Evolutionary conservation across 1,284 basidiomycete genomes (phyloP).

Genomic region (Melanopsichium pennsylvanicum): DNA sequence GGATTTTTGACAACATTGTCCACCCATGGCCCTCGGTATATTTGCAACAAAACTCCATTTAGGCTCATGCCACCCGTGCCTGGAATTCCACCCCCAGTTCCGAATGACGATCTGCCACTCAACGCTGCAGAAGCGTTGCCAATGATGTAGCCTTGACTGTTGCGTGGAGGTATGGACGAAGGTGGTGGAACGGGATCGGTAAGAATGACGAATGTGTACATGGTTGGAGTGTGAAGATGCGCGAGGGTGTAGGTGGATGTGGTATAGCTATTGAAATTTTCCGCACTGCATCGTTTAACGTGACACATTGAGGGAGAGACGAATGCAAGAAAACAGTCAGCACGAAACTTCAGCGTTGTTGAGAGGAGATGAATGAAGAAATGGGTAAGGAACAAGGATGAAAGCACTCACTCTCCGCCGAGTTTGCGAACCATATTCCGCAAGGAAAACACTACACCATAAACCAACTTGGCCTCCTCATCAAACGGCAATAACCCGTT

Average conservation of each 20-base stretch:
- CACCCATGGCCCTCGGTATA: constrained; percentile 90
- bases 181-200: constrained; percentile 77
- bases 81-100: constrained; percentile 55
- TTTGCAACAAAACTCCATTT: constrained; percentile 82
- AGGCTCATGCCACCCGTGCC: constrained; percentile 68
- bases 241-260: constrained; percentile 94
- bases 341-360: no score
- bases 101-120: constrained; percentile 32
- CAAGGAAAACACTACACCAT: constrained; percentile 90
- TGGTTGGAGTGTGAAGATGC: constrained; percentile 87
- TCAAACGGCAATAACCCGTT: constrained; percentile 76
- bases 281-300: constrained; percentile 68
- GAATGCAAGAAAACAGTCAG: not conserved
- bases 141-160: constrained; percentile 37
- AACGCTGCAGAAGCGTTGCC: constrained; percentile 25
- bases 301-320: no score
- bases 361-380: no score
- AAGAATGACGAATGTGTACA: constrained; percentile 94
- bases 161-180: constrained; percentile 38
- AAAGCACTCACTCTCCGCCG: constrained; percentile 38
- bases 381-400: no score
- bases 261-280: constrained; percentile 87
- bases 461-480: constrained; percentile 96
- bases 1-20: constrained; percentile 94
- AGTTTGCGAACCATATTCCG: constrained; percentile 95